Base-by-base conservation (phyloP, 164 flowering plant species). In the Vitis rupestris region DNA sequence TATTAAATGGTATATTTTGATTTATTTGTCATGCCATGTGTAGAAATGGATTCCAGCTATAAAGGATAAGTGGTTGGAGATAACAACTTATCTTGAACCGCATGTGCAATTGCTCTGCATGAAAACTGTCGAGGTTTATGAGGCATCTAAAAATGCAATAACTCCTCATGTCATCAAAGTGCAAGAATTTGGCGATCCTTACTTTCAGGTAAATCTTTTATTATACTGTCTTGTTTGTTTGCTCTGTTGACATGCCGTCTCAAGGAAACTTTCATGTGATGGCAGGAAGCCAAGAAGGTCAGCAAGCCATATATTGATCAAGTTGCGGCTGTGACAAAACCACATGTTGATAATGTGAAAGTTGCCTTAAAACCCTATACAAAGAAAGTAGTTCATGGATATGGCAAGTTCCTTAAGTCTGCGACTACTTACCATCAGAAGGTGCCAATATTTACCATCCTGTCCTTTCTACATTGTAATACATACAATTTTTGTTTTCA, bases 11-110 rank as follows among this genome's bases (percentile, higher is more conserved):
- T 9, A 19, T 73, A 29, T 52, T 54, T 59, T 71, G 7, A 44
- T 44, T 63, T 67, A 1, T 48, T 54, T 65, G 13, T 66, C 29
- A 4, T 66, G 10, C 31, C 59, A 29, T 17, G 12, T 82, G 84
- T 70, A 95, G 99, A 87, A 79, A 81, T 88, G 79, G 89, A 70
- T 90, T 59, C 98, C 98, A 17, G 81, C 81, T 61, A 11, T 84
- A 14, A 85, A 91, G 75, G 92, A 93, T 29, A 80, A 84, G 30
- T 93, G 90, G 97, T 16, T 86, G 71, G 63, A 76, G 7, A 66
- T 86, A 29, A 73, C 72, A 58, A 81, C 90, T 50, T 54, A 76
- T 49, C 74, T 73, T 66, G 86, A 84, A 74, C 99, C 99, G 4
- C 93, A 90, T 73, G 82, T 89, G 67, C 83, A 81, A 69, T 60